Base-by-base conservation (phyloP, 306 rosid species). In the Inga laurina region DNA sequence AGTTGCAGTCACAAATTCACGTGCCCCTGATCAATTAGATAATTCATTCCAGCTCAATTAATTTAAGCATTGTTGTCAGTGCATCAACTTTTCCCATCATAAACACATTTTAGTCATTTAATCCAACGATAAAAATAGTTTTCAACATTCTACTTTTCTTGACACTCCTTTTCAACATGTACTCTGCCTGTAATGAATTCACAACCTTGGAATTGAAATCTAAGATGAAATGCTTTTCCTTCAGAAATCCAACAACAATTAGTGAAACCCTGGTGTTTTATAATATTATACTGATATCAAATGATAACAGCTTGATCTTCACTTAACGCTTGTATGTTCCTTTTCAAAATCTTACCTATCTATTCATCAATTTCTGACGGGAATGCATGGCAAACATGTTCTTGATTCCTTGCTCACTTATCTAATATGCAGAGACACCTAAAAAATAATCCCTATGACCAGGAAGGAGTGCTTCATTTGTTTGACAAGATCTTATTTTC, bases 1-100 rank as follows among this genome's bases (percentile, higher is more conserved):
- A 52, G 89, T 85, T 71, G 87, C 88, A 79, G 74, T 82, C 34
- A 91, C 97, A 77, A 85, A 90, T 72, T 94, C 97, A 62, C 97
- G 97, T 70, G 94, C 93, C 74, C 97, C 99, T 96, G 85, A 69
- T 68, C 82, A 80, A 56, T 66, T 48, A 62, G 62, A 77, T 65
- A 76, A 41, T 70, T 35, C 13, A 75, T 62, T 80, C 72, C 76
- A 79, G 66, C 8, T 82, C 84, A 86, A 27, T 44, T 65, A 74
- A 75, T 41, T 72, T 46, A 15, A 48, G 24, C 43, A 54, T 56
- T 54, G 59, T 49, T 49, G 59, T 35, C 44, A 35, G 35, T 21
- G 72, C 45, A 39, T 84, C 67, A 35, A 30, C 46, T 43, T 75
- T 43, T 74, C 41, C 76, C 27, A 84, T 78, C 59, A 78, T 46